These are phyloP conservation scores for Globisporangium paroecandrum DNA, from an alignment of 352 stramenopile genomes.

Conservation along the genomic window DNA sequence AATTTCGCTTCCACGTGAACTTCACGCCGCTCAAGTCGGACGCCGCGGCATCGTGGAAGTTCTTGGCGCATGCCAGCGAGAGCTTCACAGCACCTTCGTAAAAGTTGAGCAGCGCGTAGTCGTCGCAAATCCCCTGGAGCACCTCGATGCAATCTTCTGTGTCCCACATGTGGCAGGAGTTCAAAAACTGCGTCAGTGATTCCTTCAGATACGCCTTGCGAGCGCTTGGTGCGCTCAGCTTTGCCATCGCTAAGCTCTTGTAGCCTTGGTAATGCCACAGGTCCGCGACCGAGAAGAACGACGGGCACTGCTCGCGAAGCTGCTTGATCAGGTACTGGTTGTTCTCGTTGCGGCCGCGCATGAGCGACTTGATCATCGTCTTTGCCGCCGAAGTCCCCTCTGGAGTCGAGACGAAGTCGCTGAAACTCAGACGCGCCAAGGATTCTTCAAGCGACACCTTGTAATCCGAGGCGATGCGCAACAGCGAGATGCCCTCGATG, in stretches of 20 bases:
- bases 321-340: constrained; percentile 82
- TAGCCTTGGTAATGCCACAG: constrained; percentile 85
- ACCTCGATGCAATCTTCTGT: constrained; percentile 74
- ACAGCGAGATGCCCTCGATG: constrained; percentile 75
- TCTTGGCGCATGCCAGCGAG: constrained; percentile 69
- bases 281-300: constrained; percentile 79
- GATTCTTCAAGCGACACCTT: constrained; percentile 67
- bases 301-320: constrained; percentile 79
- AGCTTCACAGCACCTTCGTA: constrained; percentile 87
- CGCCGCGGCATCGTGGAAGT: constrained; percentile 69
- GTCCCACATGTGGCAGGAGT: constrained; percentile 84
- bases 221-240: constrained; percentile 64
- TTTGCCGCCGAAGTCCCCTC: constrained; percentile 64
- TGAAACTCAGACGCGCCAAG: constrained; percentile 64
- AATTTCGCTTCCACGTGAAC: constrained; percentile 66
- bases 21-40: constrained; percentile 66
- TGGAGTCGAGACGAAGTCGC: constrained; percentile 66
- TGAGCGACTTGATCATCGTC: constrained; percentile 73
- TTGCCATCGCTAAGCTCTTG: constrained; percentile 76
- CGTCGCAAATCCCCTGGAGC: constrained; percentile 74
- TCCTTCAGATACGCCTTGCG: constrained; percentile 63
- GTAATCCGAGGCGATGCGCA: constrained; percentile 63
- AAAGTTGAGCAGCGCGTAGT: constrained; percentile 74
- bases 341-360: constrained; percentile 76
- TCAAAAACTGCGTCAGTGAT: constrained; percentile 76